Evolutionary conservation across 2,329 filamentous ascomycete species (phyloP).

Genomic region (Sporothrix schenckii): DNA sequence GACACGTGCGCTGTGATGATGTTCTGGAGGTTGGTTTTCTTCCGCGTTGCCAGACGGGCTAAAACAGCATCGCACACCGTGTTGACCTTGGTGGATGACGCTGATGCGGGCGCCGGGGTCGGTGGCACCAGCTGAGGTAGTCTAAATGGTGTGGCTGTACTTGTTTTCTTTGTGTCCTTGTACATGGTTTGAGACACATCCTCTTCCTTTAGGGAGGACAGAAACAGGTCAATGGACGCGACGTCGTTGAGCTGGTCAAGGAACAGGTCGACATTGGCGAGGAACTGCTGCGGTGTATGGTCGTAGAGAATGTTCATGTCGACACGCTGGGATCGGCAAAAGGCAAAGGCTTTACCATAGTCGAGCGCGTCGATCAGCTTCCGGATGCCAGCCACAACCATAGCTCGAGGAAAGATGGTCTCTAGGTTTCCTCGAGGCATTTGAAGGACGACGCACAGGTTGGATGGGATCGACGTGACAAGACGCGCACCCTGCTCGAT

Average conservation of each 20-base stretch:
- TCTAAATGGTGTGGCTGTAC: constrained; percentile 28
- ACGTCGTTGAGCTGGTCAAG: constrained; percentile 81
- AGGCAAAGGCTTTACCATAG: constrained; percentile 81
- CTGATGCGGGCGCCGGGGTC: neutral
- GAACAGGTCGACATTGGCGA: constrained; percentile 74
- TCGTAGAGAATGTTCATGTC: constrained; percentile 98
- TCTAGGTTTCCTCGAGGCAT: constrained; percentile 96
- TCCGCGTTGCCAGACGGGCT: constrained; percentile 62
- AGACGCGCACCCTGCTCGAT: constrained; percentile 87
- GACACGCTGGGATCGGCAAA: constrained; percentile 89
- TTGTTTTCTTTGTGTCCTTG: constrained; percentile 71
- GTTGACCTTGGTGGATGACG: constrained; percentile 70
- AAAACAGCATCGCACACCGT: constrained; percentile 84
- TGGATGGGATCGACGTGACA: constrained; percentile 85
- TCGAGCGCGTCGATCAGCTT: constrained; percentile 76
- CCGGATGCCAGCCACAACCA: constrained; percentile 89
- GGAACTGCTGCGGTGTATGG: constrained; percentile 83
- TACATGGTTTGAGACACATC: constrained; percentile 95
- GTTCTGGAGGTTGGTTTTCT: constrained; percentile 75
- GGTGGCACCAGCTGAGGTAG: constrained; percentile 11
- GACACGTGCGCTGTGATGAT: constrained; percentile 93
- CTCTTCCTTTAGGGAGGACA: constrained; percentile 87
- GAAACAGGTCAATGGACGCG: constrained; percentile 84
- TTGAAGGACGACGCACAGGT: constrained; percentile 83
- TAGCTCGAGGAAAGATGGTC: constrained; percentile 88